phyloP scores from a whole-genome alignment of 805 yeast species.

The Kazachstania bromeliacearum region DNA sequence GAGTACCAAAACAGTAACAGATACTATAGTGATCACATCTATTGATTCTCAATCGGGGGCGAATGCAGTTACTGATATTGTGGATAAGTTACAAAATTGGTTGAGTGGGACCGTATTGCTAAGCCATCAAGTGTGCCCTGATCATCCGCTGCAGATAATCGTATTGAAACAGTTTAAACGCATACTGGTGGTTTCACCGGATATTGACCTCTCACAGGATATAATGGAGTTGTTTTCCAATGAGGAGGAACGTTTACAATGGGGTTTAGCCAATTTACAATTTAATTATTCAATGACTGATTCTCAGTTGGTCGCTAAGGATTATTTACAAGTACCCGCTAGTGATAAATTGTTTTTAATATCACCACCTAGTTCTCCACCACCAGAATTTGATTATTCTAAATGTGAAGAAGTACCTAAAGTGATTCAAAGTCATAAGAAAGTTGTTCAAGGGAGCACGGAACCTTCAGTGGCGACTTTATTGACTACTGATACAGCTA shows the following conservation, averaged over 20 bases:
- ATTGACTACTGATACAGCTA: slow-evolving; percentile 13
- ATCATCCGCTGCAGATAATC: slow-evolving; percentile 20
- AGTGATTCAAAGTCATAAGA: background rate
- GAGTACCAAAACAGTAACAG: too few species aligned
- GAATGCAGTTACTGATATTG: slow-evolving; percentile 4
- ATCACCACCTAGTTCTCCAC: slow-evolving; percentile 37
- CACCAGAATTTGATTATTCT: slow-evolving; percentile 33
- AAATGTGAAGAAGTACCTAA: slow-evolving; percentile 32
- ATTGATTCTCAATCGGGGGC: slow-evolving; percentile 3
- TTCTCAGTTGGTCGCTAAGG: slow-evolving; percentile 4
- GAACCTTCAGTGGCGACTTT: slow-evolving; percentile 6
- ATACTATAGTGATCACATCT: slow-evolving; percentile 21
- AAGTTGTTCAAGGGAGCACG: background rate
- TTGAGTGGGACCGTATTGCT: slow-evolving; percentile 11
- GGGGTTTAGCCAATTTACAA: background rate
- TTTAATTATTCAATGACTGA: slow-evolving; percentile 14
- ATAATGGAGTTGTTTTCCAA: slow-evolving; percentile 3
- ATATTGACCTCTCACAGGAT: slow-evolving; percentile 6
- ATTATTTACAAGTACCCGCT: slow-evolving; percentile 29
- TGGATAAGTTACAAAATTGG: slow-evolving; percentile 14
- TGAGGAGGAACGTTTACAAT: background rate
- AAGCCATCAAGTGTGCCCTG: slow-evolving; percentile 8
- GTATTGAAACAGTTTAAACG: slow-evolving; percentile 17
- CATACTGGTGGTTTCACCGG: slow-evolving; percentile 17
- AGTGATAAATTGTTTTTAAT: slow-evolving; percentile 30